A percentile compares a stretch with the other conserved stretches of the same genome.
These are phyloP conservation scores for Alopecurus myosuroides DNA, from an alignment of 176 grass and related monocot genomes.

Conservation along the genomic window DNA sequence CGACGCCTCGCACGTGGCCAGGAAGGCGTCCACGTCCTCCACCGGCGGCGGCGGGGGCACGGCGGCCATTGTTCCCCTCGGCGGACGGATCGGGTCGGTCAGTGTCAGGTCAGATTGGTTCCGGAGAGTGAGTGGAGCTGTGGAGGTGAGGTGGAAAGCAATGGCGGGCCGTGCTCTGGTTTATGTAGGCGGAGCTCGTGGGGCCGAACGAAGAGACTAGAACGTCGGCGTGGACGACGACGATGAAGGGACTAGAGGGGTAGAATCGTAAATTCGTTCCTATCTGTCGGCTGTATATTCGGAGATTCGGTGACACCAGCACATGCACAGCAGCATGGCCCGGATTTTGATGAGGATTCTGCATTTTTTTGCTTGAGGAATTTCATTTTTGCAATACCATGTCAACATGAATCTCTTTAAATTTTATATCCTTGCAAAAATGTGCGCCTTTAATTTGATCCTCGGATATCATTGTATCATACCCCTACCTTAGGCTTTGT, in stretches of 20 bases:
- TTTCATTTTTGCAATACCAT: background rate
- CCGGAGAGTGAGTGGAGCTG: background rate
- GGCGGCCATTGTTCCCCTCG: background rate
- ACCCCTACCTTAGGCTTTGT: background rate
- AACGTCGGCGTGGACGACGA: background rate
- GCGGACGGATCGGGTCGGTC: background rate
- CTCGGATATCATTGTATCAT: too few relatives aligned
- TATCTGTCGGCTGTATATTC: background rate
- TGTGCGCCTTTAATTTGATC: background rate
- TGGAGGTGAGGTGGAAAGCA: background rate
- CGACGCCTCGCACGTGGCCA: slow-evolving; percentile 59
- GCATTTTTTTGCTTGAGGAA: background rate
- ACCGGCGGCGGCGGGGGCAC: background rate
- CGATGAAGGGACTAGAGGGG: background rate
- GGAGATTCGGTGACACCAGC: background rate
- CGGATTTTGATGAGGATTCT: too few relatives aligned
- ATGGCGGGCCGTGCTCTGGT: background rate
- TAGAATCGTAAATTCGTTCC: background rate
- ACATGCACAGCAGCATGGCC: too few relatives aligned
- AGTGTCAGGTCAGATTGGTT: background rate
- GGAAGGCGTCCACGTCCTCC: slow-evolving; percentile 53
- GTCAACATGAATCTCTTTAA: background rate
- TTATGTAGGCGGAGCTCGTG: background rate
- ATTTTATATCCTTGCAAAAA: too few relatives aligned
- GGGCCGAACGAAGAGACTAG: background rate